Evolutionary conservation across 805 yeast genomes (phyloP), one percentile per base, ranked within the genome.

Genomic region (Wickerhamomyces chambardii): DNA sequence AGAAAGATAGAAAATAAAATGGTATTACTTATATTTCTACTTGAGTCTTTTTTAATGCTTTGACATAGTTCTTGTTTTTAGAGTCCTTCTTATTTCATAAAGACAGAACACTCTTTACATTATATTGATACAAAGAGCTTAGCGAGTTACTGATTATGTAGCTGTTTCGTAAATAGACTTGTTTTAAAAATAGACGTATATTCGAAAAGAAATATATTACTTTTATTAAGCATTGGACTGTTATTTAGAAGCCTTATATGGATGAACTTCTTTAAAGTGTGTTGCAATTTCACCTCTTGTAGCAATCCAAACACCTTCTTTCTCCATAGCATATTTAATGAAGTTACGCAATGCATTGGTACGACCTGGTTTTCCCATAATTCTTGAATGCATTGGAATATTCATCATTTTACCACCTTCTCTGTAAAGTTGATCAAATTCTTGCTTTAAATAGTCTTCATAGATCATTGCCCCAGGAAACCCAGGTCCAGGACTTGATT

Each of bases 351-450:
- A 43, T 4, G 62, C 63, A 36, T 50, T 53, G 37, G 50, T 49
- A 36, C 58, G 42, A 17, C 64, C 64, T 9, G 64, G 63, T 35
- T 58, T 58, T 17, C 60, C 64, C 18, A 58, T 43, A 30, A 60
- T 51, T 37, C 65, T 48, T 17, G 60, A 49, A 34, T 60, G 64
- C 40, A 60, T 41, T 6, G 61, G 61, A 26, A 60, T 51, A 17
- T 56, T 58, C 63, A 60, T 60, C 51, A 60, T 58, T 36, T 56
- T 53, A 14, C 50, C 48, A 6, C 61, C 64, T 42, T 60, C 65
- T 19, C 51, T 53, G 36, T 60, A 60, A 12, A 60, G 44, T 27
- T 52, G 51, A 36, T 61, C 65, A 37, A 61, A 61, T 12, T 62
- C 59, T 32, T 58, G 52, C 34, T 53, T 56, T 34, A 59, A 37